Conservation (phyloP, 2,329 filamentous ascomycete species). For the Ilyonectria destructans region DNA sequence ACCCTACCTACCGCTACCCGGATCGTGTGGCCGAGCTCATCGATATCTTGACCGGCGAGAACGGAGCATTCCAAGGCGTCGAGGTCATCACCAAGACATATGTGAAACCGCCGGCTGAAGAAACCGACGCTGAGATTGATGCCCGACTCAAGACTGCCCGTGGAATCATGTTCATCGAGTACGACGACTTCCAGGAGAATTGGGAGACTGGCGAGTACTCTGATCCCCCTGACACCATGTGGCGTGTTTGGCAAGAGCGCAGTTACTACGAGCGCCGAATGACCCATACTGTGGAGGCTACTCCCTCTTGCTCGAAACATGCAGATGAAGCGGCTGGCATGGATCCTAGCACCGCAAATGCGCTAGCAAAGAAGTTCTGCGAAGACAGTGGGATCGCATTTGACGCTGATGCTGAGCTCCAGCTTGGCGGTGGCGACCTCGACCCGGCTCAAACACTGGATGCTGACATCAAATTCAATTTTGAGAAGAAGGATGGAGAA, state of each 20-base stretch:
- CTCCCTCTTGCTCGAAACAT: slow-evolving; percentile 3
- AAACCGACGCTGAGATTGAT: slow-evolving; percentile 10
- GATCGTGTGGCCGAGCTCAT: slow-evolving; percentile 18
- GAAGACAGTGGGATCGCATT: slow-evolving; percentile 6
- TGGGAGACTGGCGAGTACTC: slow-evolving; percentile 3
- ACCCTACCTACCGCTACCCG: slow-evolving; percentile 1
- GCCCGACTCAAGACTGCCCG: slow-evolving; percentile 16
- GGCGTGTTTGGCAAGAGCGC: slow-evolving; percentile 19
- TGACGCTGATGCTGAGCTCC: slow-evolving; percentile 21
- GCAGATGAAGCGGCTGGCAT: slow-evolving; percentile 10
- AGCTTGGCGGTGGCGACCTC: slow-evolving; percentile 30
- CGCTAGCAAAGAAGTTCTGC: slow-evolving; percentile 14
- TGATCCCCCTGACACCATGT: slow-evolving; percentile 9
- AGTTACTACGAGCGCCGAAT: slow-evolving; percentile 21
- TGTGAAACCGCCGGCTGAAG: slow-evolving; percentile 14
- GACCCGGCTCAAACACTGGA: slow-evolving; percentile 22
- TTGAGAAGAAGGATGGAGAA: slow-evolving; percentile 22
- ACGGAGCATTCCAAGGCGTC: slow-evolving; percentile 13
- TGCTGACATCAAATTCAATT: slow-evolving; percentile 28
- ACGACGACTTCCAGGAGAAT: slow-evolving; percentile 12
- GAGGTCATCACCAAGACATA: slow-evolving; percentile 24
- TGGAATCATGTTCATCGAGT: slow-evolving; percentile 23
- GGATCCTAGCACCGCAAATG: slow-evolving; percentile 8
- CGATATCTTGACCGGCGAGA: slow-evolving; percentile 16
- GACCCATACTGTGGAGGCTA: slow-evolving; percentile 3